Conservation (phyloP, 1,284 basidiomycete genomes). For the Ceratobasidium sp. region DNA sequence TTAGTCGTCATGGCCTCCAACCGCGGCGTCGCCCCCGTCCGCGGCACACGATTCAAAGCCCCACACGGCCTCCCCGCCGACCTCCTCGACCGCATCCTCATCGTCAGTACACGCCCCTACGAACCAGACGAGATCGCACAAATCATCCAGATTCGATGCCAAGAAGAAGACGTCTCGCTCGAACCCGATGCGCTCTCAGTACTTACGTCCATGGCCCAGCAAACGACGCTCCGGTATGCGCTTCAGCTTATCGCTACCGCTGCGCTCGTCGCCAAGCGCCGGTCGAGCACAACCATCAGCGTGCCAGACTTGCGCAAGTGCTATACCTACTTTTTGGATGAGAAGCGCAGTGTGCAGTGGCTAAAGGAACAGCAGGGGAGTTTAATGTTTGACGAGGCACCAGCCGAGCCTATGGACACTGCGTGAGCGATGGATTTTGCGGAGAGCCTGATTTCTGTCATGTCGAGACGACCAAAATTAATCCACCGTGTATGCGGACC, state of each 20-base stretch:
- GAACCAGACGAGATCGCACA: conserved; percentile 85
- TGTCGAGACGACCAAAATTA: too few species aligned
- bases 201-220: conserved; percentile 85
- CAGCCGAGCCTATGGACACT: conserved; percentile 8
- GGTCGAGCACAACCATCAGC: conserved; percentile 81
- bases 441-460: too few species aligned
- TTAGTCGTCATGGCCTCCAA: conserved; percentile 99
- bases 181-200: conserved; percentile 79
- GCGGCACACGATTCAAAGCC: conserved; percentile 93
- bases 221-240: conserved; percentile 90
- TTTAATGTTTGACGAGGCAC: conserved; percentile 60
- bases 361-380: conserved; percentile 84
- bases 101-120: conserved; percentile 96
- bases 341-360: conserved; percentile 94
- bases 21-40: conserved; percentile 92
- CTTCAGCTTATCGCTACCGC: conserved; percentile 94
- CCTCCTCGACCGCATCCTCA: conserved; percentile 93
- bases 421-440: too few species aligned
- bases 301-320: conserved; percentile 86
- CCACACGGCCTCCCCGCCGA: conserved; percentile 97
- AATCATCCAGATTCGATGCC: conserved; percentile 93
- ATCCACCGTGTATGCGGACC: too few species aligned
- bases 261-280: conserved; percentile 82
- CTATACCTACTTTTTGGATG: conserved; percentile 94
- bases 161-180: conserved; percentile 96